Evolutionary conservation across 164 flowering plant species (phyloP).

Genomic region (Taxillus chinensis): DNA sequence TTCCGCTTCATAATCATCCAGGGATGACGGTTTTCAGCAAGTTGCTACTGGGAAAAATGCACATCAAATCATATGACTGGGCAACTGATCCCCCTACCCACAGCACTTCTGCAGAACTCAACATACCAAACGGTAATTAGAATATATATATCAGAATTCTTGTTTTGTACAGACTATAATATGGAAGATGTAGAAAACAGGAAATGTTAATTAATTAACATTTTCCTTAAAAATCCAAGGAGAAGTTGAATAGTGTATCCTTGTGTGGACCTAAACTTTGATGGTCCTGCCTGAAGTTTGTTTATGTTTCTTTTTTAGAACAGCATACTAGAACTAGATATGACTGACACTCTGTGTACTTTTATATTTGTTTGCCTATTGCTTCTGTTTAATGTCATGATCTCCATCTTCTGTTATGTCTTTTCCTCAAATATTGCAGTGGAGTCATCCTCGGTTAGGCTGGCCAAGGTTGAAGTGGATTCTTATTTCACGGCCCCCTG

Average conservation of each 20-base stretch:
- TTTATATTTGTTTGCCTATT: neutral
- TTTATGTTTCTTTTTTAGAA: no score
- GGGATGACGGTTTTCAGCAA: slow-evolving; percentile 89
- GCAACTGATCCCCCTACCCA: slow-evolving; percentile 19
- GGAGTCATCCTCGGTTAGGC: slow-evolving; percentile 13
- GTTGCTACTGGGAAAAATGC: slow-evolving; percentile 79
- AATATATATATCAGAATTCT: no score
- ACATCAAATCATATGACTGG: slow-evolving; percentile 81
- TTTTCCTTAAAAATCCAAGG: no score
- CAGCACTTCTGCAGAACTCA: slow-evolving; percentile 2
- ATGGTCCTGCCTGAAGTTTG: no score
- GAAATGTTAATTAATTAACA: no score
- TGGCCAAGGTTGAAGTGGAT: slow-evolving; percentile 48
- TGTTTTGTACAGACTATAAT: no score
- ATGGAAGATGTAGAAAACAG: no score
- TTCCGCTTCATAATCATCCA: slow-evolving; percentile 86
- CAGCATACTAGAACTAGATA: no score
- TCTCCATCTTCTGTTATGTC: neutral
- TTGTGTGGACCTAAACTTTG: no score
- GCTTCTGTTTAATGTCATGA: neutral
- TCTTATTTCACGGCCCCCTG: slow-evolving; percentile 47
- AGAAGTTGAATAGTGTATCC: no score
- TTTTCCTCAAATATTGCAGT: slow-evolving; percentile 11
- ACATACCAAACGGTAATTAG: slow-evolving; percentile 13
- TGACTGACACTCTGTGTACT: no score